A percentile compares a stretch with the other conserved stretches of the same genome.
These are phyloP conservation scores for Mucor mucedo DNA, from an alignment of 371 early-diverging fungal species.

Conservation along the genomic window DNA sequence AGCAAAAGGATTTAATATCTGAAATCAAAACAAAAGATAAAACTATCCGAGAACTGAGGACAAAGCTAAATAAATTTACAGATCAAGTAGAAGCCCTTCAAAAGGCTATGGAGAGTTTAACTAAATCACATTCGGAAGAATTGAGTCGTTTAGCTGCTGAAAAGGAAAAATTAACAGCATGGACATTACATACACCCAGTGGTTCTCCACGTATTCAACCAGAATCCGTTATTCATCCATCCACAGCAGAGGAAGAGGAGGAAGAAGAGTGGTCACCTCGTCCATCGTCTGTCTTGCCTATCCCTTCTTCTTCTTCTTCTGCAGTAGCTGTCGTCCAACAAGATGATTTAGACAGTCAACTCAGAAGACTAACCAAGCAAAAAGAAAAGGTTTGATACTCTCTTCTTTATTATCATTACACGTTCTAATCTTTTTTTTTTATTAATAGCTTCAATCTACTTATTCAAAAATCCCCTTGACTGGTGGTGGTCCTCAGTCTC, in stretches of 20 bases:
- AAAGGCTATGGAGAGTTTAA: constrained; percentile 21
- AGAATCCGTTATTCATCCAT: not conserved
- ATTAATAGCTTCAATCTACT: constrained; percentile 50
- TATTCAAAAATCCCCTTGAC: constrained; percentile 58
- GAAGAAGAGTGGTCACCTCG: too few species aligned
- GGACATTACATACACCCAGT: constrained; percentile 23
- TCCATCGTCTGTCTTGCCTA: constrained; percentile 2
- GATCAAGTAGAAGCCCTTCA: constrained; percentile 19
- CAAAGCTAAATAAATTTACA: constrained; percentile 14
- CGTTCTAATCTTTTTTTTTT: not conserved
- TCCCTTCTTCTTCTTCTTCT: constrained; percentile 1
- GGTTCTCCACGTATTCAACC: constrained; percentile 27
- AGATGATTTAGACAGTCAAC: constrained; percentile 31
- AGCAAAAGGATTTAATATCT: not conserved
- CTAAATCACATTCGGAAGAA: constrained; percentile 21
- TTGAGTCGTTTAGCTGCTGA: not conserved
- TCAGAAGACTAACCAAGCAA: constrained; percentile 30
- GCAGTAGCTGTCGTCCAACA: not conserved
- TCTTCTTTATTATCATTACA: not conserved
- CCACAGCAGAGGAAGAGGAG: too few species aligned
- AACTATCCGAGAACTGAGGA: constrained; percentile 9
- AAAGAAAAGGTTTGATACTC: constrained; percentile 30
- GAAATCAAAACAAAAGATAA: constrained; percentile 15
- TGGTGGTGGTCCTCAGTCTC: constrained; percentile 55
- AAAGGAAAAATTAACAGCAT: not conserved